Base-by-base conservation (phyloP, 2,329 filamentous ascomycete genomes). In the Exserohilum turcica region DNA sequence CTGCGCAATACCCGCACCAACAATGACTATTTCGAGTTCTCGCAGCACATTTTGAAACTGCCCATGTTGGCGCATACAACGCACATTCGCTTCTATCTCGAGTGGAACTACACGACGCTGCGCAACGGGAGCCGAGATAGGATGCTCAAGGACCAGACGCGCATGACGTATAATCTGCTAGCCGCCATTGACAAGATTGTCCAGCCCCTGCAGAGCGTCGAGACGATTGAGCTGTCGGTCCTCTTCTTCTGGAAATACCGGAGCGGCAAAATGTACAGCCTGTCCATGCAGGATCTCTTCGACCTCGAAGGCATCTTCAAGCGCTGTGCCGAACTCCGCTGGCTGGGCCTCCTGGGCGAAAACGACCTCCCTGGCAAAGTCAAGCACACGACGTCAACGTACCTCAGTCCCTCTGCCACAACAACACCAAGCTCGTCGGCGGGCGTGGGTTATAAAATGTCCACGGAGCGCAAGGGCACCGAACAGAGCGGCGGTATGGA, bases 401-500 rank as follows among this genome's bases (percentile, higher is more conserved):
- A 55, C 39, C 45, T 47, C 46, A 64, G 55, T 29, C 66, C 60
- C 9, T 65, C 65, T 9, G 49, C 45, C 19, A 29, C 39, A 6
- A 37, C 29, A 8, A 8, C 21, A 15, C 27, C 36, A 2, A 29
- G 28, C 29, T 54, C 59, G 2, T 61, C 63, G 0, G 68, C 68
- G 0, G 71, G 68, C 0, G 71, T 74, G 2, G 70, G 71, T 2
- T 73, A 73, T 39, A 73, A 72, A 43, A 48, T 73, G 24, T 67
- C 64, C 12, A 67, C 64, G 6, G 68, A 72, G 43, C 67, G 63
- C 27, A 71, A 68, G 43, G 67, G 67, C 9, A 66, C 64, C 0
- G 68, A 71, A 43, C 67, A 71, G 59, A 72, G 68, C 37, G 71
- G 70, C 8, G 70, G 65, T 1, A 74, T 74, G 68, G 68, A 74